Evolutionary conservation across 208 protist species (phyloP).

Genomic region (Leishmania turanica): DNA sequence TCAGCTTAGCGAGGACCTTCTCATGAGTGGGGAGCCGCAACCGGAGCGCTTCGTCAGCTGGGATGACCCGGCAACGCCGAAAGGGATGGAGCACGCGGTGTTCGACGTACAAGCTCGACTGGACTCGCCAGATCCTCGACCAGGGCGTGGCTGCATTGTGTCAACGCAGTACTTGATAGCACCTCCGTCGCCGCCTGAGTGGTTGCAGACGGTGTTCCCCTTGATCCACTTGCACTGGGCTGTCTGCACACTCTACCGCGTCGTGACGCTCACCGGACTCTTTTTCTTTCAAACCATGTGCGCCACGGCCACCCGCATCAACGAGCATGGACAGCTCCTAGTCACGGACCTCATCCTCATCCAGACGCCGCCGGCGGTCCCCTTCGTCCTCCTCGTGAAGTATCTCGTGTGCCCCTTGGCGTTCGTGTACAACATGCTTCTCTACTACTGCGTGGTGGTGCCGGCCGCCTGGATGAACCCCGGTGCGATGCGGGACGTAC

Average conservation of each 20-base stretch:
- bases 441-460: conserved; percentile 79
- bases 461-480: conserved; percentile 69
- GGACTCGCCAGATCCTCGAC: conserved; percentile 14
- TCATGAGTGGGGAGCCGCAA: conserved; percentile 34
- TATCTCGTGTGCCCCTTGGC: conserved; percentile 63
- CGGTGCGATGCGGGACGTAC: conserved; percentile 60
- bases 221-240: conserved; percentile 61
- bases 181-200: conserved; percentile 52
- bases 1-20: conserved; percentile 65
- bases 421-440: conserved; percentile 54
- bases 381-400: conserved; percentile 79
- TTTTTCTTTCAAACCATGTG: conserved; percentile 58
- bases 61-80: conserved; percentile 6
- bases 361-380: conserved; percentile 85
- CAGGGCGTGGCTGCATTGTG: conserved; percentile 32
- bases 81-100: conserved; percentile 12
- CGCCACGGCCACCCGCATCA: conserved; percentile 64
- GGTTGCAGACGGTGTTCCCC: conserved; percentile 58
- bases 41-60: conserved; percentile 30
- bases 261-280: conserved; percentile 32
- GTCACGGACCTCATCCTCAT: conserved; percentile 71
- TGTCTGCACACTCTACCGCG: conserved; percentile 59
- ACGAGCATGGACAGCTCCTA: conserved; percentile 66
- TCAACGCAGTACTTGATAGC: conserved; percentile 37
- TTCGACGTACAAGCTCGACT: conserved; percentile 26